phyloP scores from a whole-genome alignment of 352 stramenopile species.

The Pythium inflatum region DNA sequence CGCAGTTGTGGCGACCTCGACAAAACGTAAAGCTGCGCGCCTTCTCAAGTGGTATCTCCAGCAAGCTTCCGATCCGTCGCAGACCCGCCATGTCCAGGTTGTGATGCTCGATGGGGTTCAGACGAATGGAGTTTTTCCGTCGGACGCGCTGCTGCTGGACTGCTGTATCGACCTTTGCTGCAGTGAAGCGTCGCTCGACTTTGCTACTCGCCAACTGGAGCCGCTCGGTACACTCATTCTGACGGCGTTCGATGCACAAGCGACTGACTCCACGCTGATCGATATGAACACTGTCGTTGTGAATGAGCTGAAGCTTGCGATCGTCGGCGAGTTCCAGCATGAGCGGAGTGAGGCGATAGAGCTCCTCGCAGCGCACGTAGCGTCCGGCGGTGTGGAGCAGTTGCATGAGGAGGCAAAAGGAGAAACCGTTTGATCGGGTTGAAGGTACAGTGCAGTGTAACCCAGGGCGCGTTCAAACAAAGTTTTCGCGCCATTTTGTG shows the following conservation, averaged over 20 bases:
- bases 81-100: neutral
- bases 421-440: no score
- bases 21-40: neutral
- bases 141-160: constrained; percentile 18
- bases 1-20: constrained; percentile 37
- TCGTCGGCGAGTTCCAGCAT: constrained; percentile 40
- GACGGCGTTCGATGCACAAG: neutral
- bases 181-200: constrained; percentile 42
- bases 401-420: neutral
- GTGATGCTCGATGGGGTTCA: constrained; percentile 5
- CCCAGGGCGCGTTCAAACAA: constrained; percentile 20
- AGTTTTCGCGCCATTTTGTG: constrained; percentile 33
- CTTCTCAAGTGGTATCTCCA: constrained; percentile 6
- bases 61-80: neutral
- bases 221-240: constrained; percentile 36
- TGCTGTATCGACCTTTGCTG: constrained; percentile 60
- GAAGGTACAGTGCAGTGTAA: no score
- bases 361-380: constrained; percentile 34
- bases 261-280: constrained; percentile 31
- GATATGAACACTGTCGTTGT: constrained; percentile 79
- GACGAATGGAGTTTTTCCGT: neutral
- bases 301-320: constrained; percentile 57
- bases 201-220: constrained; percentile 44
- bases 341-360: constrained; percentile 43
- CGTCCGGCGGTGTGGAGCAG: neutral